A percentile compares a stretch with the other conserved stretches of the same genome.
These are phyloP conservation scores for Thermothielavioides terrestris DNA, from an alignment of 495 filamentous ascomycete species.

Conservation along the genomic window DNA sequence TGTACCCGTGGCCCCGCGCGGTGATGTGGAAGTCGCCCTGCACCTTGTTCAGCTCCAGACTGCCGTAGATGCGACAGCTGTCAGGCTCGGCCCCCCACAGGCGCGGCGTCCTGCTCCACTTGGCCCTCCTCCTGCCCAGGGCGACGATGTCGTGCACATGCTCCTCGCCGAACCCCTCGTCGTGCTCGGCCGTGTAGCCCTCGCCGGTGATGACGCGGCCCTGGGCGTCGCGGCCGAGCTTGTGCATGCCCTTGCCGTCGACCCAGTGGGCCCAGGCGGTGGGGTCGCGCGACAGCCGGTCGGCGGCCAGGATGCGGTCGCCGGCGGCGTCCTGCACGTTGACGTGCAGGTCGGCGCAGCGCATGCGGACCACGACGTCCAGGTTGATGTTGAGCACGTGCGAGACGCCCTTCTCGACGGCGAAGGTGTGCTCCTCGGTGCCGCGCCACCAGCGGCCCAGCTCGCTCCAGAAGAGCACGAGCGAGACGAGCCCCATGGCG, in stretches of 20 bases:
- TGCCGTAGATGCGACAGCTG: constrained; percentile 85
- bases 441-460: constrained; percentile 74
- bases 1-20: constrained; percentile 88
- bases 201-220: constrained; percentile 42
- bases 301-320: constrained; percentile 78
- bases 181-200: constrained; percentile 48
- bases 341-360: constrained; percentile 77
- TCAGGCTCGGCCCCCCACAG: constrained; percentile 45
- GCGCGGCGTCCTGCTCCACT: constrained; percentile 65
- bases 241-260: constrained; percentile 59
- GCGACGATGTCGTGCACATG: constrained; percentile 66
- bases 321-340: constrained; percentile 96
- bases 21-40: constrained; percentile 99
- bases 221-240: constrained; percentile 44
- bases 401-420: constrained; percentile 85
- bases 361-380: constrained; percentile 88
- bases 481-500: constrained; percentile 61
- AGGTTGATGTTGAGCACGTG: constrained; percentile 90
- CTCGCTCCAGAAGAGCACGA: constrained; percentile 67
- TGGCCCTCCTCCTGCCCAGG: constrained; percentile 45
- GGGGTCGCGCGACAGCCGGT: constrained; percentile 61
- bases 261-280: constrained; percentile 81
- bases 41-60: constrained; percentile 86
- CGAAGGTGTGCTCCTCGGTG: constrained; percentile 77
- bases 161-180: constrained; percentile 55